phyloP scores from a whole-genome alignment of 495 filamentous ascomycete species.

The Penicillium samsonianum region DNA sequence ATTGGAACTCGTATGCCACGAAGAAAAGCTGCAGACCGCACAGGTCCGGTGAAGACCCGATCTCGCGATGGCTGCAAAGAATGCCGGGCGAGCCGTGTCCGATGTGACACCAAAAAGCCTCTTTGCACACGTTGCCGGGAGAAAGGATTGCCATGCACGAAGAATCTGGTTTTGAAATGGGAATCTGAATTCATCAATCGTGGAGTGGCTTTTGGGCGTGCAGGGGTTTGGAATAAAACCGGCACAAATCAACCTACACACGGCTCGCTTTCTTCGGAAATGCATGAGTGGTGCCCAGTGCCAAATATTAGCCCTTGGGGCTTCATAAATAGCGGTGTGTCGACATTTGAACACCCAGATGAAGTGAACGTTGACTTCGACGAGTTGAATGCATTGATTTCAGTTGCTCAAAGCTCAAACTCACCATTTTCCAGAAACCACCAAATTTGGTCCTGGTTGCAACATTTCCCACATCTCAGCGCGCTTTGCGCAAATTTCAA shows the following conservation, averaged over 20 bases:
- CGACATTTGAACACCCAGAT: constrained; percentile 34
- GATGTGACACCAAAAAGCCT: constrained; percentile 49
- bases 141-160: constrained; percentile 41
- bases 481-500: constrained; percentile 2
- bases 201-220: constrained; percentile 46
- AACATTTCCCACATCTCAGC: constrained; percentile 1
- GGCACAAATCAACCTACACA: constrained; percentile 11
- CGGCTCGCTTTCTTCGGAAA: constrained; percentile 19
- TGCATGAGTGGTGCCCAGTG: constrained; percentile 34
- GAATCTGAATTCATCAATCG: constrained; percentile 48
- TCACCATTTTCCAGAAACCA: not conserved
- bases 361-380: constrained; percentile 34
- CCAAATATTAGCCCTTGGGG: constrained; percentile 37
- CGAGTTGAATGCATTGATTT: constrained; percentile 28
- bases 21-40: constrained; percentile 46
- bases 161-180: constrained; percentile 47
- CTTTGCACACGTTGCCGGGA: constrained; percentile 42
- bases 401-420: constrained; percentile 1
- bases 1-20: constrained; percentile 38
- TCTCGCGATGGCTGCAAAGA: constrained; percentile 47
- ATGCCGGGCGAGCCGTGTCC: constrained; percentile 47
- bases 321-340: constrained; percentile 42
- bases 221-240: constrained; percentile 46
- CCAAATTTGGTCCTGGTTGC: constrained; percentile 9
- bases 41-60: constrained; percentile 47